These are phyloP conservation scores for Vickermania ingenoplastis DNA, from an alignment of 208 protist species.

Conservation along the genomic window DNA sequence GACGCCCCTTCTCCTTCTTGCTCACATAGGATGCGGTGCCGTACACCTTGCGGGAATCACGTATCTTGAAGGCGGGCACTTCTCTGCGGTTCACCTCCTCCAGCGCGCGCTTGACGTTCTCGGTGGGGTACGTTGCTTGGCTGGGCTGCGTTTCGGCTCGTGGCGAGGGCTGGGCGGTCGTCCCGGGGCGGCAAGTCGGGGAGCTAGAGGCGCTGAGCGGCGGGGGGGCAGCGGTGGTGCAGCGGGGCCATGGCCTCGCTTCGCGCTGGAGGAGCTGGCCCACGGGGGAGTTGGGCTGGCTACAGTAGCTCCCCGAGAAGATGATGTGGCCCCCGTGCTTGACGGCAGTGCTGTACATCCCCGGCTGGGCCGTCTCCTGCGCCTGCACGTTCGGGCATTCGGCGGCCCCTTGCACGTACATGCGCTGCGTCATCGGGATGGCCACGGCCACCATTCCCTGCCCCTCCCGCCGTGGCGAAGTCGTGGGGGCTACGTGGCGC, in stretches of 20 bases:
- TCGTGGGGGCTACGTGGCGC: no score
- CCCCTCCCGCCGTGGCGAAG: not conserved
- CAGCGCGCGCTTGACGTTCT: not conserved
- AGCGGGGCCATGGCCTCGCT: not conserved
- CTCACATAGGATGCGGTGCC: not conserved
- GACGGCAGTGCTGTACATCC: not conserved
- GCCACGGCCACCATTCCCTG: not conserved
- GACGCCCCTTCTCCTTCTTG: not conserved
- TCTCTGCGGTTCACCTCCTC: not conserved
- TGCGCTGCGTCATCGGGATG: not conserved
- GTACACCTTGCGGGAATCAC: not conserved
- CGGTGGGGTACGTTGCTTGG: no score
- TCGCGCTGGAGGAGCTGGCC: not conserved
- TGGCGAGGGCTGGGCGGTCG: no score
- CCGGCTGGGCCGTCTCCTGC: not conserved
- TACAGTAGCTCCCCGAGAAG: not conserved
- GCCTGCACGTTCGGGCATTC: not conserved
- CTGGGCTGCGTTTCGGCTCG: no score
- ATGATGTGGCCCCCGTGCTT: not conserved
- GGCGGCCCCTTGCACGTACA: not conserved
- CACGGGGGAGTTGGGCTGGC: not conserved
- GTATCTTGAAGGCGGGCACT: not conserved
- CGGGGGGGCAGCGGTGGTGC: not conserved
- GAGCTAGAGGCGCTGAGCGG: no score
- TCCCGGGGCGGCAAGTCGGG: no score